Conservation (phyloP, 1,139 yeast genomes). For the Nematodospora anomalae region DNA sequence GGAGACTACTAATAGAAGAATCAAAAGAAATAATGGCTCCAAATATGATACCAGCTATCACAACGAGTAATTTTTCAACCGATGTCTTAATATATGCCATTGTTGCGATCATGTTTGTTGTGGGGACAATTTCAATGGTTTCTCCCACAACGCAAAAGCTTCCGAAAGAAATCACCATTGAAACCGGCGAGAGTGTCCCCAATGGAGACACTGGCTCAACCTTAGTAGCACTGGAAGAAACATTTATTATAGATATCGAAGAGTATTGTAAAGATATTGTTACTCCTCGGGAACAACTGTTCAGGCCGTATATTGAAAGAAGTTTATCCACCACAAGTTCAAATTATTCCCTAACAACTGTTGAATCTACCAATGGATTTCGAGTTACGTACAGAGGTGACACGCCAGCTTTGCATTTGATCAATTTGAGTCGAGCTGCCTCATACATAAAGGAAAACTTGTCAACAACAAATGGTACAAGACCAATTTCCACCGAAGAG, state of each 20-base stretch:
- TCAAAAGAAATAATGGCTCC: neutral
- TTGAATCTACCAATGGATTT: conserved; percentile 3
- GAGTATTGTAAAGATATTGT: neutral
- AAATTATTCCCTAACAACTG: conserved; percentile 3
- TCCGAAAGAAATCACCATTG: neutral
- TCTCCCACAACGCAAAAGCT: neutral
- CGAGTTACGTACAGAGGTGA: conserved; percentile 3
- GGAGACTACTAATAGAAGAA: neutral
- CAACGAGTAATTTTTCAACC: neutral
- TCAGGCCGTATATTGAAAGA: neutral
- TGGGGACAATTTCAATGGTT: neutral
- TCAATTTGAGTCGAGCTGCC: neutral
- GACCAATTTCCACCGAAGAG: neutral
- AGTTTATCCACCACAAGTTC: conserved; percentile 2
- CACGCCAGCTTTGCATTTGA: conserved; percentile 3
- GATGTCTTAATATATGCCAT: neutral
- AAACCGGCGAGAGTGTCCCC: neutral
- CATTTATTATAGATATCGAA: neutral
- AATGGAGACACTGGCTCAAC: neutral
- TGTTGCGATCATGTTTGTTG: neutral
- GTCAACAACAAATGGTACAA: neutral
- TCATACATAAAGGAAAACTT: neutral
- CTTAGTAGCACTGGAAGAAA: neutral
- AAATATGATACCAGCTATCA: neutral
- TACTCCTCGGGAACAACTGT: neutral